Evolutionary conservation across 2,329 filamentous ascomycete genomes (phyloP).

Genomic region (Ophiosphaerella korrae): DNA sequence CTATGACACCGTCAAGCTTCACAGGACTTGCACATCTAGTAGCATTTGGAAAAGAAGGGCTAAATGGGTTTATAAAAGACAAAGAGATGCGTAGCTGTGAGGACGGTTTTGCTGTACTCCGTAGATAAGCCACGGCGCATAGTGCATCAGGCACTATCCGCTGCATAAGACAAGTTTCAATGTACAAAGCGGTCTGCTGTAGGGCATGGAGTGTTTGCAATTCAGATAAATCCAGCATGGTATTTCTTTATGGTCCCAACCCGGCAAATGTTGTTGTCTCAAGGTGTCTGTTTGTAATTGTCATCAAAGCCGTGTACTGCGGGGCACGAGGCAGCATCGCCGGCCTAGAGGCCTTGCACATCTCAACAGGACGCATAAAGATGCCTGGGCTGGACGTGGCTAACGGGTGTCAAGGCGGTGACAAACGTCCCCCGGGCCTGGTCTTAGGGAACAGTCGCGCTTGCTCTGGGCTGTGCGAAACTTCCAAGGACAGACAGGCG

Average conservation of each 20-base stretch:
- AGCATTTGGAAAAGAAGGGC: too few relatives aligned
- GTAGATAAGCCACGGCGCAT: too few relatives aligned
- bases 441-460: constrained; percentile 22
- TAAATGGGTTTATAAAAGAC: too few relatives aligned
- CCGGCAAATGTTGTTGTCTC: constrained; percentile 13
- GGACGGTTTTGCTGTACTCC: too few relatives aligned
- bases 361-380: not conserved
- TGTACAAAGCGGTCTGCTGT: too few relatives aligned
- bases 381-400: not conserved
- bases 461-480: constrained; percentile 35
- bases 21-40: too few relatives aligned
- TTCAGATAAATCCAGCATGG: not conserved
- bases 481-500: constrained; percentile 27
- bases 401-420: constrained; percentile 16
- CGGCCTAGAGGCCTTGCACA: constrained; percentile 1
- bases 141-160: too few relatives aligned
- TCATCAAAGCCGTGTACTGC: constrained; percentile 21
- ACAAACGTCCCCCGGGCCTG: constrained; percentile 10
- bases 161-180: too few relatives aligned
- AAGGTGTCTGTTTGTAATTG: constrained; percentile 14
- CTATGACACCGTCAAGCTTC: too few relatives aligned
- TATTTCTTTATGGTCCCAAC: constrained; percentile 3
- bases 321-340: constrained; percentile 17
- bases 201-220: not conserved
- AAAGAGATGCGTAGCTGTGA: too few relatives aligned